Evolutionary conservation across 2,329 filamentous ascomycete species (phyloP), one percentile per base, ranked within the genome.

Genomic region (Dissoconium aciculare): DNA sequence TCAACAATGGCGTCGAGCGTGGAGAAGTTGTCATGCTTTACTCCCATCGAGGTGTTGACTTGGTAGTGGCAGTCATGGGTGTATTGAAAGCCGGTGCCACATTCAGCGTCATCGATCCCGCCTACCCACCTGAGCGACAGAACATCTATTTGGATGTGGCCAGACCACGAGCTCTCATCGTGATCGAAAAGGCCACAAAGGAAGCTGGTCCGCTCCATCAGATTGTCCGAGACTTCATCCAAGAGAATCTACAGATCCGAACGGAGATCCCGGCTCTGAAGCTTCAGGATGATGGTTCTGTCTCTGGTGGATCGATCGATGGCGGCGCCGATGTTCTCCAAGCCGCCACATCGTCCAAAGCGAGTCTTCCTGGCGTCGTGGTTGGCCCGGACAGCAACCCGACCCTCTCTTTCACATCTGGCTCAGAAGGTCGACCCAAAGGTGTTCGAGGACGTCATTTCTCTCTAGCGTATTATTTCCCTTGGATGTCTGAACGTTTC

Each of bases 11-110:
- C 35, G 65, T 83, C 40, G 65, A 74, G 36, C 64, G 73, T 43
- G 84, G 83, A 5, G 84, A 95, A 50, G 84, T 93, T 2, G 83
- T 93, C 46, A 92, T 93, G 81, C 80, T 89, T 40, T 94, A 75
- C 51, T 82, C 82, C 33, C 71, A 93, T 56, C 73, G 85, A 35
- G 74, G 74, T 34, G 84, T 93, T 17, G 81, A 81, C 45, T 57
- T 81, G 24, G 76, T 80, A 0, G 71, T 80, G 5, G 73, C 78
- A 19, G 74, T 84, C 32, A 92, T 93, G 81, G 85, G 84, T 36
- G 60, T 61, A 3, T 50, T 69, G 29, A 66, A 65, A 36, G 67
- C 69, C 21, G 70, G 70, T 34, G 70, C 66, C 5, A 69, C 66
- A 19, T 66, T 71, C 52, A 69, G 64, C 32, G 66, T 75, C 25